Evolutionary conservation across 139 green algal species (phyloP), one percentile per base, ranked within the genome.

Genomic region (Haematococcus sp.): DNA sequence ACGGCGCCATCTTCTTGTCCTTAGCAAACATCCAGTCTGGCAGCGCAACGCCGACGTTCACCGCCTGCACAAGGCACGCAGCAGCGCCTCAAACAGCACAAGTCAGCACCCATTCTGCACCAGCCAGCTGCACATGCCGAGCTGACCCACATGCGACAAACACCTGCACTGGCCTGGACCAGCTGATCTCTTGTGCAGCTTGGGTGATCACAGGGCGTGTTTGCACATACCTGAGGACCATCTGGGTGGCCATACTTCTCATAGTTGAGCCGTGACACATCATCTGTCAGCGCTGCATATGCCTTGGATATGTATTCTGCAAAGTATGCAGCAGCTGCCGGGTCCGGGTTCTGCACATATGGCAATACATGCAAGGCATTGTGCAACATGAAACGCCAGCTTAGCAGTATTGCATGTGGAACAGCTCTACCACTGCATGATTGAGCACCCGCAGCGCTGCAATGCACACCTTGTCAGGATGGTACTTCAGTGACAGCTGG

Each of bases 231-330:
- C 86, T 95, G 90, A 0, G 79, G 91, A 0, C 93, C 93, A 66
- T 97, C 93, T 1, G 93, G 93, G 76, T 97, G 91, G 16, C 93
- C 93, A 70, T 96, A 91, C 79, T 96, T 92, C 68, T 94, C 81
- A 43, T 91, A 98, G 83, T 98, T 98, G 56, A 92, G 75, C 3
- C 87, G 82, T 2, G 88, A 78, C 5, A 79, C 76, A 30, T 94
- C 88, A 70, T 98, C 93, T 4, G 86, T 91, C 23, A 93, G 78
- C 5, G 88, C 89, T 51, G 79, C 61, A 55, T 94, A 87, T 3
- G 85, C 92, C 79, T 97, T 97, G 33, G 80, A 87, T 70, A 98
- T 89, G 72, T 84, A 89, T 30, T 90, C 83, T 9, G 90, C 89
- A 85, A 97, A 98, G 76, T 96, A 96, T 5, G 86, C 70, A 27